Evolutionary conservation across 441 rosid species (phyloP).

Genomic region (Gossypium schwendimanii): DNA sequence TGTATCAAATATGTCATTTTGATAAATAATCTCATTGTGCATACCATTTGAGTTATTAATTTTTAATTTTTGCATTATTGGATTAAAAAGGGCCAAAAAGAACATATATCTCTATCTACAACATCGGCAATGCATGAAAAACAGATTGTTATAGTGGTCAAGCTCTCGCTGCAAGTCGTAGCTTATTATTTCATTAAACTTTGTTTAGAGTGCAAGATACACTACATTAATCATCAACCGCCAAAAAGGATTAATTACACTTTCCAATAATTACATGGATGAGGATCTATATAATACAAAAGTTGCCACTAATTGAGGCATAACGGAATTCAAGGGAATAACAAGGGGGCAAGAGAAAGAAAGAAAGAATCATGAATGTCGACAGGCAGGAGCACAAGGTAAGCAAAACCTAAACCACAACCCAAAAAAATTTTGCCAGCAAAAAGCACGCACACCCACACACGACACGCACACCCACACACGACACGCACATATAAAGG

Average conservation of each 20-base stretch:
- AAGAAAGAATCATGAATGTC: background rate
- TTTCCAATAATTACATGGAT: conserved; percentile 14
- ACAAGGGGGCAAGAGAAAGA: background rate
- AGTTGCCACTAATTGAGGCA: background rate
- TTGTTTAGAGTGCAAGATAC: background rate
- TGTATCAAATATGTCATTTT: too few relatives aligned
- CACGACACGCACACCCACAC: background rate
- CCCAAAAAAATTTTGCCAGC: background rate
- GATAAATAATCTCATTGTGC: too few relatives aligned
- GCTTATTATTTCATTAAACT: background rate
- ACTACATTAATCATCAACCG: conserved; percentile 4
- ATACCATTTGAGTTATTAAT: too few relatives aligned
- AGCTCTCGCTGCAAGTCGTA: background rate
- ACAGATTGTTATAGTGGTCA: background rate
- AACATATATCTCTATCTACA: too few relatives aligned
- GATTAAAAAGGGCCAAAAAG: too few relatives aligned
- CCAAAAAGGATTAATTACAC: conserved; percentile 16
- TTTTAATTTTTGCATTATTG: too few relatives aligned
- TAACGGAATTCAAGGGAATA: background rate
- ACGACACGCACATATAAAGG: background rate
- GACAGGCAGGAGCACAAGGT: background rate
- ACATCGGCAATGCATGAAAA: background rate
- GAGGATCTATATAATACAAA: background rate
- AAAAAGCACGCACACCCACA: background rate
- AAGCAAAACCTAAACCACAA: background rate